Evolutionary conservation across 2,329 filamentous ascomycete genomes (phyloP).

Genomic region (Aquanectria penicillioides): DNA sequence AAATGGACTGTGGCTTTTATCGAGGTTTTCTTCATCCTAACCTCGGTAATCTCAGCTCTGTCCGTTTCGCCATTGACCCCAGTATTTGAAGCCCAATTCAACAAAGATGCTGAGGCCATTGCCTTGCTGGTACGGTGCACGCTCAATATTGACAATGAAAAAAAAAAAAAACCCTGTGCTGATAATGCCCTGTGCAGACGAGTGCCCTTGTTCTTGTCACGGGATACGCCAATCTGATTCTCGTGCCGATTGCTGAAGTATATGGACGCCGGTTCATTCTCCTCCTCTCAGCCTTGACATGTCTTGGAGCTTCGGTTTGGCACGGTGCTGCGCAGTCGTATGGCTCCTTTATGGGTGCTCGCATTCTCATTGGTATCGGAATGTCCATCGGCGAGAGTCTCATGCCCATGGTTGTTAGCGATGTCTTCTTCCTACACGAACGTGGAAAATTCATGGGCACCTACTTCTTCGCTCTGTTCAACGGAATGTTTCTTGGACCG

Average conservation of each 20-base stretch:
- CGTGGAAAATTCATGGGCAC: not conserved
- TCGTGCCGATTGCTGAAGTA: not conserved
- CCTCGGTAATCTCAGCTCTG: not conserved
- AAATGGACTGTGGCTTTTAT: not conserved
- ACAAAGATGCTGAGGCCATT: not conserved
- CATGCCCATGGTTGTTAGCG: not conserved
- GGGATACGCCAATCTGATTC: not conserved
- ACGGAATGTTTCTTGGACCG: not conserved
- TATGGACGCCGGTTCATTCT: conserved; percentile 1
- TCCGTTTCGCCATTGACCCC: not conserved
- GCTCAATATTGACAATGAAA: too few relatives aligned
- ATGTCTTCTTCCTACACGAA: not conserved
- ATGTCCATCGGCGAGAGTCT: not conserved
- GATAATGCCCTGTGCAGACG: not conserved
- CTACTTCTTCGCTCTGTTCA: conserved; percentile 3
- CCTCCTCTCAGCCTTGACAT: not conserved
- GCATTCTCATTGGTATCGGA: not conserved
- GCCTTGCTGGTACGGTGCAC: not conserved
- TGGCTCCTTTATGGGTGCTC: not conserved
- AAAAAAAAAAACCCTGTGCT: too few relatives aligned
- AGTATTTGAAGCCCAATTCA: not conserved
- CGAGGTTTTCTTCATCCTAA: not conserved
- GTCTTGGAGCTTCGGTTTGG: not conserved
- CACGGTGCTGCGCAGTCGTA: not conserved
- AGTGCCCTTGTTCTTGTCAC: not conserved